Percentiles rank a stretch among this genome's conserved stretches.
Conservation (phyloP, 1,284 basidiomycete genomes). For the Macrocystidia cucumis region DNA sequence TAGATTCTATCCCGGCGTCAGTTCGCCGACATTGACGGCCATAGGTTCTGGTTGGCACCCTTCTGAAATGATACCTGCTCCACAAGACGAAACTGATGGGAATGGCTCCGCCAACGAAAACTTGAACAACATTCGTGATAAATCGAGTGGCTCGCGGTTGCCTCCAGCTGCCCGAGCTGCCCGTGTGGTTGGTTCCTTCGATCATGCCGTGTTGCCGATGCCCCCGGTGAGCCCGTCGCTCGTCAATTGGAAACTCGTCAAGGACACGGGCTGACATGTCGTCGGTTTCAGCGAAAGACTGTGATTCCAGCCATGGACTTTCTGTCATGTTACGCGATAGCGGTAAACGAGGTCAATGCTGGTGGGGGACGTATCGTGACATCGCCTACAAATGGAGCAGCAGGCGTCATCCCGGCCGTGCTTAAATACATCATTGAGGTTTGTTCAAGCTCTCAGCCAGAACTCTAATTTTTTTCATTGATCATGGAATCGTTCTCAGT, state of each 20-base stretch:
- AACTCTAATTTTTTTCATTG: conserved; percentile 3
- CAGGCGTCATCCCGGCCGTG: conserved; percentile 90
- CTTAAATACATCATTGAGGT: conserved; percentile 85
- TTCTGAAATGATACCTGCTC: conserved; percentile 33
- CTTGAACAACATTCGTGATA: too few relatives aligned
- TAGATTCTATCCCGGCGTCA: conserved; percentile 66
- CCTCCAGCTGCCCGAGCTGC: conserved; percentile 27
- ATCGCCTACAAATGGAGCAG: conserved; percentile 84
- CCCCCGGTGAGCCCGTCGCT: conserved; percentile 51
- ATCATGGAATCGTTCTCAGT: conserved; percentile 30
- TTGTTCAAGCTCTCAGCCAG: conserved; percentile 5
- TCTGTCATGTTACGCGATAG: conserved; percentile 87
- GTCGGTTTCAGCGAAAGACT: conserved; percentile 54
- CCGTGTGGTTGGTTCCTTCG: conserved; percentile 67
- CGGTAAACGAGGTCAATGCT: conserved; percentile 89
- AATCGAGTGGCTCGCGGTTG: too few relatives aligned
- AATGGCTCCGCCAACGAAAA: too few relatives aligned
- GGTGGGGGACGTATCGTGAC: conserved; percentile 92
- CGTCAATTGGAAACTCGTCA: background rate
- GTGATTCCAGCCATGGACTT: conserved; percentile 94
- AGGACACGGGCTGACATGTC: background rate
- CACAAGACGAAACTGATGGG: conserved; percentile 6
- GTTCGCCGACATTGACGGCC: conserved; percentile 29
- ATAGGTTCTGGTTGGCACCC: conserved; percentile 34
- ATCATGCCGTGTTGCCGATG: conserved; percentile 80